These are phyloP conservation scores for Mortierella sp. DNA, from an alignment of 371 early-diverging fungal genomes.

Conservation along the genomic window DNA sequence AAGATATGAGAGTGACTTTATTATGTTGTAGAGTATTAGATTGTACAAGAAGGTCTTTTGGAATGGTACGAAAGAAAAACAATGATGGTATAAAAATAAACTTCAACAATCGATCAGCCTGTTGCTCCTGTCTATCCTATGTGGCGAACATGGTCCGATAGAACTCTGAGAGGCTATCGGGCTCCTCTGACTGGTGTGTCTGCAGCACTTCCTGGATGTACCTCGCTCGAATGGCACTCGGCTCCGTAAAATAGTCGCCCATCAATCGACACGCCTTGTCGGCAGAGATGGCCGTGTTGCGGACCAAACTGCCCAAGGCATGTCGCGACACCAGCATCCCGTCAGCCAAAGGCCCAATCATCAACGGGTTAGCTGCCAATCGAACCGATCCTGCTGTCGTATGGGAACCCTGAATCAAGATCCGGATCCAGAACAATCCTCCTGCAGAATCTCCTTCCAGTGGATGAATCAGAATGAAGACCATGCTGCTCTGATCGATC, in stretches of 20 bases:
- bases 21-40: not conserved
- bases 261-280: conserved; percentile 72
- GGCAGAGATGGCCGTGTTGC: conserved; percentile 79
- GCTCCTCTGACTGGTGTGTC: conserved; percentile 60
- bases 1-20: not conserved
- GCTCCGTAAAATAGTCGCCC: conserved; percentile 69
- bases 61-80: conserved; percentile 10
- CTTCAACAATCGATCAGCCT: too few species aligned
- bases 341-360: conserved; percentile 80
- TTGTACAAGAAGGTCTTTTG: not conserved
- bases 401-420: conserved; percentile 33
- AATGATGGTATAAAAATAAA: conserved; percentile 6
- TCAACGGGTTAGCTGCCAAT: conserved; percentile 58
- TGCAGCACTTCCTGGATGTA: conserved; percentile 72
- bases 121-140: not conserved
- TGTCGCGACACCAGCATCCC: conserved; percentile 80
- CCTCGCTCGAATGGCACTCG: conserved; percentile 66
- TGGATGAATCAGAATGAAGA: conserved; percentile 50
- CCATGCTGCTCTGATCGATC: conserved; percentile 46
- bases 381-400: conserved; percentile 40
- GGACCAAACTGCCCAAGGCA: conserved; percentile 75
- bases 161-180: conserved; percentile 64
- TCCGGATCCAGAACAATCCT: conserved; percentile 54
- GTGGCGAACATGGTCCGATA: conserved; percentile 42
- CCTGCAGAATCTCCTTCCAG: conserved; percentile 48